A percentile compares a stretch with the other conserved stretches of the same genome.
Evolutionary conservation across 192 early-diverging fungal species (phyloP).

Genomic region (Dimargaris xerosporica): DNA sequence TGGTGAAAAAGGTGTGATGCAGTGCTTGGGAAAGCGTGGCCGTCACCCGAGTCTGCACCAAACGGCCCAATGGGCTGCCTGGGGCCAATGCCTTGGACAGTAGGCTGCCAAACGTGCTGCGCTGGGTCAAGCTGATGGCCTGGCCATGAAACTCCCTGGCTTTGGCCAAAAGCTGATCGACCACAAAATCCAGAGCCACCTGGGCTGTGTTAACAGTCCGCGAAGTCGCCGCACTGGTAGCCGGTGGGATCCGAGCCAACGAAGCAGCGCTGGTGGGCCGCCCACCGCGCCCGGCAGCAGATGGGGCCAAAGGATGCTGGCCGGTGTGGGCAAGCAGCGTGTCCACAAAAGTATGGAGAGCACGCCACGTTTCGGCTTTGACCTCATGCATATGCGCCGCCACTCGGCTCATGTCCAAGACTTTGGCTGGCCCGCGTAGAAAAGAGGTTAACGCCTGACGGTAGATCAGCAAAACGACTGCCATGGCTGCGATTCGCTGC

Average conservation of each 20-base stretch:
- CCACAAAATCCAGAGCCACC: slow-evolving; percentile 3
- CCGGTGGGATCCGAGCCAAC: no score
- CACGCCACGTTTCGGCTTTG: background rate
- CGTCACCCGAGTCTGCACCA: slow-evolving; percentile 2
- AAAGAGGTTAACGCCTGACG: slow-evolving; percentile 7
- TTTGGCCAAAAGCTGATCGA: background rate
- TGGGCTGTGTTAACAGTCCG: background rate
- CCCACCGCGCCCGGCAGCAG: no score
- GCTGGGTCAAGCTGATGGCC: background rate
- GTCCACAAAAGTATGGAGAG: background rate
- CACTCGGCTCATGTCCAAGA: background rate
- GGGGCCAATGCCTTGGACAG: background rate
- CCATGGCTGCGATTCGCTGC: slow-evolving; percentile 2
- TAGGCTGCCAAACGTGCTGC: background rate
- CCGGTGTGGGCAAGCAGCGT: no score
- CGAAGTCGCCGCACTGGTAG: background rate
- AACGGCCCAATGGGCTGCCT: background rate
- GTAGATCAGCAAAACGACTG: slow-evolving; percentile 9
- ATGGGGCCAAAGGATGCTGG: no score
- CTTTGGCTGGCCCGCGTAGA: background rate
- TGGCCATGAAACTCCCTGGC: background rate
- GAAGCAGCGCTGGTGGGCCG: background rate
- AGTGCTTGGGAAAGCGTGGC: background rate
- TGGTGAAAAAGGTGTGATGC: background rate
- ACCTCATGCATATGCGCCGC: background rate